Evolutionary conservation across 2,329 filamentous ascomycete genomes (phyloP), one percentile per base, ranked within the genome.

Genomic region (Pyrenophora graminea): DNA sequence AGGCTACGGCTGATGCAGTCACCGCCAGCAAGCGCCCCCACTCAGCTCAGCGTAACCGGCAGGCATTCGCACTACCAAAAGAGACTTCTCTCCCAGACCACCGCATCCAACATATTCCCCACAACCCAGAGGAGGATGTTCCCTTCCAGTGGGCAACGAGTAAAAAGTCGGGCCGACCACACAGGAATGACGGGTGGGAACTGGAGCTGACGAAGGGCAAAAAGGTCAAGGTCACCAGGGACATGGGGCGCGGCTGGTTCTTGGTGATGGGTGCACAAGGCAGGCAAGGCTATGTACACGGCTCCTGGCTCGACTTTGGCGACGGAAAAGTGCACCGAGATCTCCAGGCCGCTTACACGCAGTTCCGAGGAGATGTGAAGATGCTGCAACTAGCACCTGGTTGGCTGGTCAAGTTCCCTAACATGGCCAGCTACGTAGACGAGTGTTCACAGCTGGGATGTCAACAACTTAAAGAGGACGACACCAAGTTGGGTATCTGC

Each of bases 211-310:
- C 59, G 17, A 61, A 64, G 37, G 64, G 61, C 1, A 48, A 70
- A 32, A 55, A 25, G 9, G 21, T 72, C 43, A 63, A 66, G 27
- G 51, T 70, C 2, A 37, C 69, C 10, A 21, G 54, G 13, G 54
- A 68, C 2, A 53, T 48, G 46, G 68, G 64, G 1, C 54, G 59
- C 6, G 40, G 61, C 7, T 72, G 69, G 70, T 62, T 46, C 19
- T 19, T 68, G 1, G 64, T 43, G 1, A 31, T 61, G 32, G 55
- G 58, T 6, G 43, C 15, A 17, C 31, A 47, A n/a, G 57, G 52
- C 1, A 0, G 40, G 4, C 53, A 57, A 25, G 70, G 68, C 1
- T 72, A 47, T 37, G 61, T 61, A 1, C 69, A 69, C 23, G 49
- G 53, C n/a, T 54, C 55, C 3, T 67, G 61, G 60, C 44, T 72